phyloP scores from a whole-genome alignment of 139 green algal species.

The Chlorella sorokiniana region DNA sequence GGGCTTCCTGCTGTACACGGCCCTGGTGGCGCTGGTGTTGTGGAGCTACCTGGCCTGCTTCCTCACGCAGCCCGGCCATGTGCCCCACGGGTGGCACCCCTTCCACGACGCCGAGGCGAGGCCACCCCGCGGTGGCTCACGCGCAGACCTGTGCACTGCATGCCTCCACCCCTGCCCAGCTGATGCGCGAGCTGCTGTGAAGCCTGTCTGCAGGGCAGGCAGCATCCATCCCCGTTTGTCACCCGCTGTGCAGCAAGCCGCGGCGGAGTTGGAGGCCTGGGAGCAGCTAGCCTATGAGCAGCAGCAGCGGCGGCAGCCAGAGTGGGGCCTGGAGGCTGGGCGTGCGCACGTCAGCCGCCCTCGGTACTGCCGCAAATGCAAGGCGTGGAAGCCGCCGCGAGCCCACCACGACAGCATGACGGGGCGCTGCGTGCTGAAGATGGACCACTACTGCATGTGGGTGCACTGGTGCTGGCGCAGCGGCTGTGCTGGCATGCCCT shows the following conservation, averaged over 20 bases:
- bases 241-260: background rate
- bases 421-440: slow-evolving; percentile 89
- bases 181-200: no score
- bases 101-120: slow-evolving; percentile 76
- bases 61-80: slow-evolving; percentile 77
- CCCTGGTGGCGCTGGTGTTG: slow-evolving; percentile 77
- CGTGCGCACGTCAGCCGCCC: slow-evolving; percentile 27
- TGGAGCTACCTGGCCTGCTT: slow-evolving; percentile 93
- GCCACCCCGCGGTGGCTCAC: no score
- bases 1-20: slow-evolving; percentile 23
- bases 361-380: slow-evolving; percentile 63
- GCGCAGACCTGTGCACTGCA: no score
- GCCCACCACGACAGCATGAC: slow-evolving; percentile 92
- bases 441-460: slow-evolving; percentile 85
- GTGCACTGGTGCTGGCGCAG: no score
- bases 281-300: slow-evolving; percentile 23
- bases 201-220: background rate
- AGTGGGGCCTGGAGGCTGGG: background rate
- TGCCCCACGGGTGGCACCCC: slow-evolving; percentile 90
- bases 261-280: background rate
- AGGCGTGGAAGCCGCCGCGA: slow-evolving; percentile 88
- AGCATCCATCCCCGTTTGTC: background rate
- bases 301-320: background rate
- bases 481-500: background rate
- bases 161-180: no score